These are phyloP conservation scores for Powellomyces hirtus DNA, from an alignment of 192 early-diverging fungal species.

Conservation along the genomic window DNA sequence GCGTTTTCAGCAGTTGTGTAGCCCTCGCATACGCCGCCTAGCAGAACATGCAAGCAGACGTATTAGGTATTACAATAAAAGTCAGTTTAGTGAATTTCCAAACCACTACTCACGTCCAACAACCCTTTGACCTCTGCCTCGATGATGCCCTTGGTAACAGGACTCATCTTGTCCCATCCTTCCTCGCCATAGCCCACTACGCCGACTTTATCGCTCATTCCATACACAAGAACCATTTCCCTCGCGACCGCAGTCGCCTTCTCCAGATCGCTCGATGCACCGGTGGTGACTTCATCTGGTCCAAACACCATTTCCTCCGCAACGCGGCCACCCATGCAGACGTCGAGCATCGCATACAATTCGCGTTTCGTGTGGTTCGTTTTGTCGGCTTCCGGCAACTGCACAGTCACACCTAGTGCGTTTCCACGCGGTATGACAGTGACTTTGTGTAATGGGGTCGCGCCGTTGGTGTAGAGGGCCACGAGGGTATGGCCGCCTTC, in stretches of 20 bases:
- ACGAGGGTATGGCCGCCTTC: constrained; percentile 98
- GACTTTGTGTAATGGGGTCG: constrained; percentile 95
- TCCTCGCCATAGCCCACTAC: constrained; percentile 74
- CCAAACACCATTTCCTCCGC: constrained; percentile 99
- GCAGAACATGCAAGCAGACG: too few species aligned
- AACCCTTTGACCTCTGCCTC: constrained; percentile 82
- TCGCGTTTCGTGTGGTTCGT: constrained; percentile 77
- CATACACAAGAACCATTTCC: constrained; percentile 86
- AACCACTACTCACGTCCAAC: constrained; percentile 57
- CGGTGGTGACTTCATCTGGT: constrained; percentile 87
- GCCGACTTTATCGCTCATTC: constrained; percentile 95
- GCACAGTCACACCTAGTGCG: constrained; percentile 82
- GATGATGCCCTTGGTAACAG: constrained; percentile 75
- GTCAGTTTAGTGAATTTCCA: constrained; percentile 18
- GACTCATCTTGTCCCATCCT: constrained; percentile 68
- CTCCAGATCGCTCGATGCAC: constrained; percentile 87
- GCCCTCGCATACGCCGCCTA: constrained; percentile 70
- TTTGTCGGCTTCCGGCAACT: constrained; percentile 90
- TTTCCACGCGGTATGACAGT: constrained; percentile 96
- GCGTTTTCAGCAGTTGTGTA: constrained; percentile 64
- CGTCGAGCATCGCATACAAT: constrained; percentile 85
- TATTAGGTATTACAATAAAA: background rate
- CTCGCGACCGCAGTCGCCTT: constrained; percentile 87
- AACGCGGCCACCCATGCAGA: constrained; percentile 97
- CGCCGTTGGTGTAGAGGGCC: constrained; percentile 91